Evolutionary conservation across 768 basidiomycete species (phyloP).

Genomic region (Mycena rebaudengoi): DNA sequence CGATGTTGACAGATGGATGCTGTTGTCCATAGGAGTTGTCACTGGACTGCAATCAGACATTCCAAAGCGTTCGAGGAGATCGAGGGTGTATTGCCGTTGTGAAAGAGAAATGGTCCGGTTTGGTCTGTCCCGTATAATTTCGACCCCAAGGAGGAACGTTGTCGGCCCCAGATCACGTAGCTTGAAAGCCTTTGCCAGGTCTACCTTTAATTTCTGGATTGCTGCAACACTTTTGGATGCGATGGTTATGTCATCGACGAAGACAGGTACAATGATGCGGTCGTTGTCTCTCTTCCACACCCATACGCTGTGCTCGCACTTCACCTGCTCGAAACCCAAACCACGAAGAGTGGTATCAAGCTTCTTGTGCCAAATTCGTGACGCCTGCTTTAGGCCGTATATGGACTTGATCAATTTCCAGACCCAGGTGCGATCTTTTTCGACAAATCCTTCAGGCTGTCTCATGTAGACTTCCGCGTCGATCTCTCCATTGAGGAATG

Average conservation of each 20-base stretch:
- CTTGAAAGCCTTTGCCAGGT: slow-evolving; percentile 37
- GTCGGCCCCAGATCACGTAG: slow-evolving; percentile 37
- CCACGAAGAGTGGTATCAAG: slow-evolving; percentile 30
- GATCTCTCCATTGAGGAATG: slow-evolving; percentile 41
- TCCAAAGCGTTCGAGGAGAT: neutral
- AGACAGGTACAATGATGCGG: slow-evolving; percentile 39
- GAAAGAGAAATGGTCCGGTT: slow-evolving; percentile 30
- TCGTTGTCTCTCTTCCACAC: slow-evolving; percentile 33
- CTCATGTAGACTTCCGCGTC: slow-evolving; percentile 43
- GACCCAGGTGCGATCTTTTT: neutral
- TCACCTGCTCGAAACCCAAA: slow-evolving; percentile 31
- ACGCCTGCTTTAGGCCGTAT: slow-evolving; percentile 54
- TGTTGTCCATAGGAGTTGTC: neutral
- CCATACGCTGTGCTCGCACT: slow-evolving; percentile 38
- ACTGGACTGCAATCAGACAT: neutral
- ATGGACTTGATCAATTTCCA: slow-evolving; percentile 39
- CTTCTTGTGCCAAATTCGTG: slow-evolving; percentile 46
- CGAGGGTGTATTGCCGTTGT: slow-evolving; percentile 36
- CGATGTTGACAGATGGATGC: neutral
- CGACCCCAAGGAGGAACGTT: slow-evolving; percentile 39
- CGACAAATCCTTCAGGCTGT: slow-evolving; percentile 36
- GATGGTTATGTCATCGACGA: slow-evolving; percentile 41
- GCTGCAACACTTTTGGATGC: slow-evolving; percentile 26
- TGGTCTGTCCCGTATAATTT: slow-evolving; percentile 34
- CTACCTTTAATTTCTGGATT: slow-evolving; percentile 29